phyloP scores from a whole-genome alignment of 1,139 yeast genomes.

The Debaryomycetaceae sp. region DNA sequence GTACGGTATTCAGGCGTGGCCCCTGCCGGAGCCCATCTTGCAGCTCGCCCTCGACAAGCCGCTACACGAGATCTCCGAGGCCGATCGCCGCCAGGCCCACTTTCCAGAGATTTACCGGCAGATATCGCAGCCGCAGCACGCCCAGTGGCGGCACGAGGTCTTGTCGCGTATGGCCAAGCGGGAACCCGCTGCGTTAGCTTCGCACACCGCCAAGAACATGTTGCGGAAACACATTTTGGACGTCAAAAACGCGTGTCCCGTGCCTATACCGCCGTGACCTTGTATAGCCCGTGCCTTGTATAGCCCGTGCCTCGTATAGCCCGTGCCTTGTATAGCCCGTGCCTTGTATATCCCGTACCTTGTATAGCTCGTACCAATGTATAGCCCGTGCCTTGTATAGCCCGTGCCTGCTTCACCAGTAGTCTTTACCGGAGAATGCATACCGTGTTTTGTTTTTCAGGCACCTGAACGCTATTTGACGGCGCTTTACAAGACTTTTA shows the following conservation, averaged over 20 bases:
- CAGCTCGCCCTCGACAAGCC: conserved; percentile 26
- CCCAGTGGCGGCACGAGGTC: conserved; percentile 15
- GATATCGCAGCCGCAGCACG: conserved; percentile 21
- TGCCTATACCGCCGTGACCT: conserved; percentile 3
- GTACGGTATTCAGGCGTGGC: conserved; percentile 55
- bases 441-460: too few relatives aligned
- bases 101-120: conserved; percentile 23
- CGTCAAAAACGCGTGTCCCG: conserved; percentile 27
- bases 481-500: too few relatives aligned
- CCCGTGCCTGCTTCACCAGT: too few relatives aligned
- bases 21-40: conserved; percentile 34
- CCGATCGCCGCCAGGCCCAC: conserved; percentile 23
- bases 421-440: too few relatives aligned
- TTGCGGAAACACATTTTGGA: conserved; percentile 39
- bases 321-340: too few relatives aligned
- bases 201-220: conserved; percentile 40
- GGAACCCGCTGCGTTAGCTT: conserved; percentile 22
- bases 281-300: background rate
- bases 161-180: conserved; percentile 14
- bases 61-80: conserved; percentile 16
- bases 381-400: too few relatives aligned
- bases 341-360: too few relatives aligned
- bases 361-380: too few relatives aligned
- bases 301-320: too few relatives aligned
- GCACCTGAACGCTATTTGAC: too few relatives aligned